A percentile compares a stretch with the other conserved stretches of the same genome.
phyloP scores from a whole-genome alignment of 2,329 filamentous ascomycete species.

The Pseudocercospora fijiensis region DNA sequence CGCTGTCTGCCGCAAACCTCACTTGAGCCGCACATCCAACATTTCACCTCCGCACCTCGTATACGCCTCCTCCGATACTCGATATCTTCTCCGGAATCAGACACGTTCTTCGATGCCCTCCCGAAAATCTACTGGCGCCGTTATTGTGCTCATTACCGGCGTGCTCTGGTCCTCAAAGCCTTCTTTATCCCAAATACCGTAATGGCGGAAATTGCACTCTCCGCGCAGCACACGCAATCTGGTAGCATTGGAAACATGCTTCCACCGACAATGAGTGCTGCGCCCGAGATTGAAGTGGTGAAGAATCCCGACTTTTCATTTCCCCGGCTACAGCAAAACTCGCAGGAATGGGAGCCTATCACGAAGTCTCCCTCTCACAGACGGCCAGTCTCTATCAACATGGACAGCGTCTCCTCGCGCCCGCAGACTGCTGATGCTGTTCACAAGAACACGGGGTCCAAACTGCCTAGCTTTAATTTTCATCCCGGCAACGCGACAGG shows the following conservation, averaged over 20 bases:
- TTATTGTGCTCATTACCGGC: slow-evolving; percentile 1
- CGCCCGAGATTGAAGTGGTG: slow-evolving; percentile 43
- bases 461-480: slow-evolving; percentile 52
- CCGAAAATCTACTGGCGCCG: neutral
- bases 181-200: slow-evolving; percentile 9
- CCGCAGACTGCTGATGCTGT: slow-evolving; percentile 39
- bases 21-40: neutral
- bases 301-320: slow-evolving; percentile 53
- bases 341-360: slow-evolving; percentile 25
- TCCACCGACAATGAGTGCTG: slow-evolving; percentile 31
- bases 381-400: slow-evolving; percentile 38
- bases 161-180: slow-evolving; percentile 7
- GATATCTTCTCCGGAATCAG: neutral
- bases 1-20: slow-evolving; percentile 6
- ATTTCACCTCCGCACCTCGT: neutral
- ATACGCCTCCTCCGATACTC: neutral
- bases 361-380: slow-evolving; percentile 16
- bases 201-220: slow-evolving; percentile 33
- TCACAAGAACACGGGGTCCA: slow-evolving; percentile 36
- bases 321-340: slow-evolving; percentile 41
- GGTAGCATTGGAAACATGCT: slow-evolving; percentile 43
- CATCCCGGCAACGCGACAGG: slow-evolving; percentile 46
- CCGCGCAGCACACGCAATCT: slow-evolving; percentile 29
- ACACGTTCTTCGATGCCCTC: neutral
- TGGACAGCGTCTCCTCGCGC: slow-evolving; percentile 32